Evolutionary conservation across 345 rosid species (phyloP), one percentile per base, ranked within the genome.

Genomic region (Camelina neglecta): DNA sequence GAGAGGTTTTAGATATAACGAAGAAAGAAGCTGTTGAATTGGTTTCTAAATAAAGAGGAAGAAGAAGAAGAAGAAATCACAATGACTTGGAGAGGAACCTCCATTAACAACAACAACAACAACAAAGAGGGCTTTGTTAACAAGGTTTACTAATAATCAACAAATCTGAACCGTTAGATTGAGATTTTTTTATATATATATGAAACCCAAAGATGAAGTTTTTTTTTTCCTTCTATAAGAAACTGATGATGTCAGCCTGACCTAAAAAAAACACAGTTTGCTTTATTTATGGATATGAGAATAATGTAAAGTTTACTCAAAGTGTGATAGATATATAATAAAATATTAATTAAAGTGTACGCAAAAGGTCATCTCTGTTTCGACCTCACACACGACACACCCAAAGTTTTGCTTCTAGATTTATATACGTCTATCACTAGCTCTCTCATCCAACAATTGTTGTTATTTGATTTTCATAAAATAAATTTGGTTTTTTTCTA

Each of bases 231-330:
- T 1, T 1, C 1, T 44, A 4, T 21, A 12, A 23, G 3, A 41
- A 12, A 15, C 2, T 26, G 23, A 4, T 64, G 68, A 45, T 38
- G 39, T 45, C 68, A 64, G 53, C 38, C 16, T 9, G 39, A 44
- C 68, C 23, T 64, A 64, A 45, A 23, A 1, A 35, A 35, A 8
- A 35, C 9, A 35, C 7, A 10, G 57, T 21, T 21, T 51, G 57
- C 29, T 21, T 21, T 51, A 4, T 21, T 21, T 21, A 51, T 20
- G 57, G 57, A 51, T 29, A 29, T 51, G 61, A 7, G 54, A 44
- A 44, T 64, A 15, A 49, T 13, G 68, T 64, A 64, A 64, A 63
- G 68, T 63, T 63, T 44, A 63, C 68, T 63, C 68, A 44, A 63
- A 13, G 67, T 48, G 54, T 64, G 39, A 63, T 8, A 61, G 21